Evolutionary conservation across 2,329 filamentous ascomycete genomes (phyloP), one percentile per base, ranked within the genome.

Genomic region (Penicillium freii): DNA sequence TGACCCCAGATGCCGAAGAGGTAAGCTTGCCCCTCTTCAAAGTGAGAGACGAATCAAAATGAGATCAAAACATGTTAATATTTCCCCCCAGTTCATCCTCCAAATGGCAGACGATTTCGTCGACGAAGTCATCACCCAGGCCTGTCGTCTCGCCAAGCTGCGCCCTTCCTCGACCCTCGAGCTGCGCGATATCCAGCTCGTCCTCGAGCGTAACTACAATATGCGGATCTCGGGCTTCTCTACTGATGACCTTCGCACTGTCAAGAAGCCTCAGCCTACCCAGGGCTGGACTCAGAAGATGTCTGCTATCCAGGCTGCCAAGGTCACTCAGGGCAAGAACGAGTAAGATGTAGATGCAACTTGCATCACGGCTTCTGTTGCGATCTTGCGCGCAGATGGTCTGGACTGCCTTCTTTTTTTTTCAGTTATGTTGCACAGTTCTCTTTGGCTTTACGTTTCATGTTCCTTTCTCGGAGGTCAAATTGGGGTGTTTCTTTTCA

Each of bases 1-100:
- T 97, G 63, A 91, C 91, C 29, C 91, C 94, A 0, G 94, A 97
- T 66, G 93, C 96, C 49, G 94, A 99, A 84, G 93, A 97, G 82
- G 92, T 95, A 82, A 74, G 82, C 68, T 17, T 21, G 5, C 9
- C 15, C 4, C 13, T 19, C 29, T 33, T 19, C 21, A 27, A 43
- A 42, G 10, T 36, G 38, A 55, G 33, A 56, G 33, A 21, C 3
- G 15, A 43, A 25, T 36, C 2, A 13, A 40, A 29, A 25, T 3
- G 1, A n/a, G 6, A 38, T 21, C 21, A 34, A 17, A 43, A 43
- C 36, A 51, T 51, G 47, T 40, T 46, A 43, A 45, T 6, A n/a
- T 11, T 17, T 13, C 4, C 15, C 17, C 9, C 17, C 66, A 96
- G 91, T 91, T 90, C 50, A 87, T 97, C 52, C 86, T 97, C 48